Conservation (phyloP, 805 yeast genomes). For the Kluyveromyces dobzhanskii region DNA sequence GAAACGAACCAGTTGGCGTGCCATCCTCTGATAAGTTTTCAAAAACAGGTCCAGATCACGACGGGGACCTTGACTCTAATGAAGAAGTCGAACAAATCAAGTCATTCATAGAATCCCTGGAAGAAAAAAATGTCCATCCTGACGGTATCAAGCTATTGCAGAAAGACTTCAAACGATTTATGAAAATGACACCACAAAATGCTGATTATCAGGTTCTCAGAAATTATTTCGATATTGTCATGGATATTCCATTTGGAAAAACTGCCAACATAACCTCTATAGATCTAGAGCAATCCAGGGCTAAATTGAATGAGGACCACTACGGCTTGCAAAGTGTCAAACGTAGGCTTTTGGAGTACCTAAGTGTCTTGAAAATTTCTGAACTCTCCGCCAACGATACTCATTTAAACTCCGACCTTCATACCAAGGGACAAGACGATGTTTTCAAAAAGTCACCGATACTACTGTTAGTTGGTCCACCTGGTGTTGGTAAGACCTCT, state of each 20-base stretch:
- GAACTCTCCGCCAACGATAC: slow-evolving; percentile 1
- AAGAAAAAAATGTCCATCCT: slow-evolving; percentile 24
- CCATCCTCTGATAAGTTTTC: neutral
- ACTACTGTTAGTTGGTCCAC: slow-evolving; percentile 78
- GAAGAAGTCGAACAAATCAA: slow-evolving; percentile 32
- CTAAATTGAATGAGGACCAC: slow-evolving; percentile 65
- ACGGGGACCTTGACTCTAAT: slow-evolving; percentile 32
- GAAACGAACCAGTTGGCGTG: neutral
- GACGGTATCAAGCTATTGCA: slow-evolving; percentile 35
- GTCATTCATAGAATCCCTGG: slow-evolving; percentile 22
- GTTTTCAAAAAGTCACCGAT: slow-evolving; percentile 52
- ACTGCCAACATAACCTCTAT: slow-evolving; percentile 22
- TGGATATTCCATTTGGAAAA: slow-evolving; percentile 52
- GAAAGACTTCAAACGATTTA: slow-evolving; percentile 49
- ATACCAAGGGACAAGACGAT: neutral
- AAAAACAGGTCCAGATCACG: slow-evolving; percentile 25
- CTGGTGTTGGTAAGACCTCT: slow-evolving; percentile 90
- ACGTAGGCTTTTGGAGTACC: slow-evolving; percentile 65
- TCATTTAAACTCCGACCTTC: slow-evolving; percentile 2
- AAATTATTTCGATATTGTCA: slow-evolving; percentile 54
- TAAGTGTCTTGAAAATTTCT: slow-evolving; percentile 63
- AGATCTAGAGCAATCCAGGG: slow-evolving; percentile 44
- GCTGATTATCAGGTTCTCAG: slow-evolving; percentile 59
- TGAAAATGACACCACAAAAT: slow-evolving; percentile 42
- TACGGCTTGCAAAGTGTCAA: slow-evolving; percentile 70